phyloP scores from a whole-genome alignment of 2,329 filamentous ascomycete genomes.

The Colletotrichum cuscutae region DNA sequence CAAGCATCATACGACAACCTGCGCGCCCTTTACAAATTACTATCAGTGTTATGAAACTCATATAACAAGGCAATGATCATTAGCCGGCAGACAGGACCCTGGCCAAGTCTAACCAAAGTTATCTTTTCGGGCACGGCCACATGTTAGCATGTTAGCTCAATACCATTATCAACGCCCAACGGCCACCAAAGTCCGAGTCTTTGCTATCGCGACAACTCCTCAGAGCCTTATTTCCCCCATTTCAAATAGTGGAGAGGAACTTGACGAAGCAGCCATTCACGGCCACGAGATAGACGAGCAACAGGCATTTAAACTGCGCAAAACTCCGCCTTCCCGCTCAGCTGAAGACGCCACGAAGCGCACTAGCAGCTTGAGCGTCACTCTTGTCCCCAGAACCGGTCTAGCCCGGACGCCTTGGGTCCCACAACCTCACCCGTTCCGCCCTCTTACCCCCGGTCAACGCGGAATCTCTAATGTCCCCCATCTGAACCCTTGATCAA shows the following conservation, averaged over 20 bases:
- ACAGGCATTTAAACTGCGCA: not conserved
- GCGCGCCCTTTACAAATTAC: not conserved
- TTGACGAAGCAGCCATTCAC: not conserved
- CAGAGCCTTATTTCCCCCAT: not conserved
- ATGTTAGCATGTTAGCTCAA: not conserved
- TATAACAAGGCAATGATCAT: slow-evolving; percentile 2
- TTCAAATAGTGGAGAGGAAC: not conserved
- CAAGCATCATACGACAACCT: slow-evolving; percentile 6
- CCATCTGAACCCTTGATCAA: not conserved
- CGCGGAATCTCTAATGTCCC: slow-evolving; percentile 26
- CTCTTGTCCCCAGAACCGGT: slow-evolving; percentile 27
- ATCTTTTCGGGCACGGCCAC: not conserved
- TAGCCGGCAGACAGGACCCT: not conserved
- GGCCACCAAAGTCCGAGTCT: not conserved
- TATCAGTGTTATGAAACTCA: slow-evolving; percentile 4
- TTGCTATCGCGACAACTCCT: not conserved
- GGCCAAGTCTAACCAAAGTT: not conserved
- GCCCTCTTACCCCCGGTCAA: slow-evolving; percentile 20
- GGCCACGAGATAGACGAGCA: not conserved
- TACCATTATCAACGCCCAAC: not conserved
- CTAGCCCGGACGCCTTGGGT: slow-evolving; percentile 14
- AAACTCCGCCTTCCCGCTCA: slow-evolving; percentile 13
- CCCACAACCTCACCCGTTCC: slow-evolving; percentile 19
- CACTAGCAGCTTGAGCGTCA: slow-evolving; percentile 14
- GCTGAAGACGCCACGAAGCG: slow-evolving; percentile 25